Evolutionary conservation across 306 rosid genomes (phyloP).

Genomic region (Gleditsia sinensis): DNA sequence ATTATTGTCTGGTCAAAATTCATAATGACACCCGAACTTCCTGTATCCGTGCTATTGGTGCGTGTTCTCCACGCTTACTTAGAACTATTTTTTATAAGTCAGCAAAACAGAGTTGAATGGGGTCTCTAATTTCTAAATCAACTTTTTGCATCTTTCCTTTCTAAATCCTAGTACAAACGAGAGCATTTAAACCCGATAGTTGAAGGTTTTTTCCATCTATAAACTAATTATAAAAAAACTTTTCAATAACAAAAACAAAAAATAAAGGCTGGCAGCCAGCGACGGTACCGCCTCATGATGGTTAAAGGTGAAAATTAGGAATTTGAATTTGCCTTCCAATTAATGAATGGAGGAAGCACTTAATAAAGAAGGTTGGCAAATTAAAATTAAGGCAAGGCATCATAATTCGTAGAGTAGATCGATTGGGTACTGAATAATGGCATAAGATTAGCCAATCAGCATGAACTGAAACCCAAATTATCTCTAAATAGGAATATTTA

Average conservation of each 20-base stretch:
- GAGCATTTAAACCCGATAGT: too few species aligned
- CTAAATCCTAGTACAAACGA: too few species aligned
- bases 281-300: background rate
- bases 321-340: background rate
- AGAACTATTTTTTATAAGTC: too few species aligned
- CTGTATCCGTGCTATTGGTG: conserved; percentile 39
- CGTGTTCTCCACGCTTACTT: conserved; percentile 45
- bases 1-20: conserved; percentile 42
- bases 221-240: too few species aligned
- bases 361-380: background rate
- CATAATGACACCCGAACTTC: conserved; percentile 8
- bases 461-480: background rate
- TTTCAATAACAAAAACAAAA: background rate
- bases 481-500: too few species aligned
- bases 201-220: too few species aligned
- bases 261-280: background rate
- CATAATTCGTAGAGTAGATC: background rate
- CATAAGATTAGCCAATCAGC: conserved; percentile 5
- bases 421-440: background rate
- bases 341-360: conserved; percentile 41
- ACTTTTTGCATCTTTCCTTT: too few species aligned
- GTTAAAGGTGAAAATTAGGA: background rate
- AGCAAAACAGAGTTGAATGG: background rate
- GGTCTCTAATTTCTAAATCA: background rate
- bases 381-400: conserved; percentile 24